These are phyloP conservation scores for Fragilaria radians DNA, from an alignment of 108 stramenopile genomes.

Conservation along the genomic window DNA sequence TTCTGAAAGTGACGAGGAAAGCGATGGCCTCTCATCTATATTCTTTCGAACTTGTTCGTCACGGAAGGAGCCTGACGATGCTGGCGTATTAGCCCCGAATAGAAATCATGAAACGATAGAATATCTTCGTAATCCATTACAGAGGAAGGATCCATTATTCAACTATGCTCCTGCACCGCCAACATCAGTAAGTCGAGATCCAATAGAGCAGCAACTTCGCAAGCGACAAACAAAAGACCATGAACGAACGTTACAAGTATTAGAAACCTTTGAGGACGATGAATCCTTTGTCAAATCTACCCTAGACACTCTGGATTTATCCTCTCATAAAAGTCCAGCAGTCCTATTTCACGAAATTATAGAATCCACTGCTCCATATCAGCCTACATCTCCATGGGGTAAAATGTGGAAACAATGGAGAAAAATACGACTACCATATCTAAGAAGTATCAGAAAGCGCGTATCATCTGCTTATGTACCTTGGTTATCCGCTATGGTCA, in stretches of 20 bases:
- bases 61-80: no score
- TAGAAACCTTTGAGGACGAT: neutral
- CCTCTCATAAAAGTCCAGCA: neutral
- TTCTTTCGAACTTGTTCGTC: no score
- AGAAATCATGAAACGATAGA: no score
- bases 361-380: neutral
- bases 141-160: no score
- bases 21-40: no score
- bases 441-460: neutral
- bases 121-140: no score
- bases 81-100: no score
- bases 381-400: neutral
- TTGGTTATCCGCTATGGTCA: neutral
- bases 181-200: no score
- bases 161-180: no score
- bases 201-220: neutral
- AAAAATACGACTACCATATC: neutral
- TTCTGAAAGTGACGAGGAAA: no score
- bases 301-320: neutral
- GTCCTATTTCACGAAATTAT: neutral
- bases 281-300: neutral
- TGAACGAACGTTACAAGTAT: neutral
- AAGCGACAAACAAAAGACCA: neutral
- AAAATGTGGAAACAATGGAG: neutral
- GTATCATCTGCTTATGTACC: neutral